Base-by-base conservation (phyloP, 2,329 filamentous ascomycete genomes). In the Lecanoromycetidae sp. region DNA sequence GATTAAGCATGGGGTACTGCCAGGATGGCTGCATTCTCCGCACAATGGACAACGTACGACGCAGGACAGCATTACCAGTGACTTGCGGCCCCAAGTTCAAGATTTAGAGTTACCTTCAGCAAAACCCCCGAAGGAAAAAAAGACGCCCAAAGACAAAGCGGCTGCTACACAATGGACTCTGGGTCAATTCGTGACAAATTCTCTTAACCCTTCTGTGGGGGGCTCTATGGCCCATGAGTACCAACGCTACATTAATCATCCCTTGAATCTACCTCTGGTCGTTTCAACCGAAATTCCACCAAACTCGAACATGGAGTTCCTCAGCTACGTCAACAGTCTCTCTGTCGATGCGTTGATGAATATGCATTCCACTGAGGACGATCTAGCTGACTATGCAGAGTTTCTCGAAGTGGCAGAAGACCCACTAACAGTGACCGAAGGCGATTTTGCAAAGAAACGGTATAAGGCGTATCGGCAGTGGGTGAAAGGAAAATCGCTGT, bases 401-500 rank as follows among this genome's bases (percentile, higher is more conserved):
- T 82, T 91, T 58, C 63, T 95, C 47, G 76, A 74, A 35, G 77
- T 91, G 10, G 78, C 76, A 4, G 84, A 91, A 51, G 86, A 94
- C 57, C 86, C 87, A 15, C 67, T 98, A 44, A 93, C 86, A 2
- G 90, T 96, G 12, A 81, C 80, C 1, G 82, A 88, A 36, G 88
- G 93, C 58, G 91, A 96, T 63, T 74, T 80, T 37, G 74, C 76
- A 33, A 96, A 94, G 75, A 95, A 96, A 73, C 74, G 91, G 56
- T 98, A 98, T 65, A 96, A 94, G 67, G 85, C 88, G 8, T 98
- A 98, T 66, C 71, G 82, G 58, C 93, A 95, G 66, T 98, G 91
- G 90, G 71, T 98, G 60, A 76, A 80, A 52, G 90, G 90, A 15
- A 96, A 95, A 70, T 94, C 87, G 58, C 75, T 96, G 58, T 96